phyloP scores from a whole-genome alignment of 2,329 filamentous ascomycete species.

The Arthrobotrys megalospora region DNA sequence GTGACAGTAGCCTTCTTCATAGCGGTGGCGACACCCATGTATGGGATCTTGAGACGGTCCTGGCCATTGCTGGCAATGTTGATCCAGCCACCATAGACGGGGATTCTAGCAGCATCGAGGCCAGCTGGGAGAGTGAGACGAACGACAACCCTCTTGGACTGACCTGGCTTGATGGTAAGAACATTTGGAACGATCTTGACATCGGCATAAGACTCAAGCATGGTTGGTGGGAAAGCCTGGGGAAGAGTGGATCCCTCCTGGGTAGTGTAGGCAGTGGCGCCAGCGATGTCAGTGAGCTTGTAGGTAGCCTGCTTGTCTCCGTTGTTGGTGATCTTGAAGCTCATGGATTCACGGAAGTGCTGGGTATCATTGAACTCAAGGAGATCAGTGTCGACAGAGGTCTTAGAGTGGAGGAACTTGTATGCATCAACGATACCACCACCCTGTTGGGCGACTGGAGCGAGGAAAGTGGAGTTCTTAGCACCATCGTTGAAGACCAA shows the following conservation, averaged over 20 bases:
- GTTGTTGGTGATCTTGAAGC: slow-evolving; percentile 74
- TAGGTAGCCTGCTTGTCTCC: slow-evolving; percentile 71
- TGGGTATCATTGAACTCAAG: slow-evolving; percentile 77
- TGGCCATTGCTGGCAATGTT: slow-evolving; percentile 68
- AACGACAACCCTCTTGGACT: slow-evolving; percentile 66
- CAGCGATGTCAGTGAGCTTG: slow-evolving; percentile 71
- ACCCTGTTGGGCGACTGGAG: slow-evolving; percentile 75
- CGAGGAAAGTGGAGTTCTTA: slow-evolving; percentile 64
- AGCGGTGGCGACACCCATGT: slow-evolving; percentile 63
- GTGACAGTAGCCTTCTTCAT: slow-evolving; percentile 58
- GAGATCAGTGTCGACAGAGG: slow-evolving; percentile 72
- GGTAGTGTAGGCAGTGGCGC: slow-evolving; percentile 73
- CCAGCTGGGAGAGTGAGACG: slow-evolving; percentile 67
- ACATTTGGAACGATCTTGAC: slow-evolving; percentile 63
- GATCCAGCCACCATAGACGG: slow-evolving; percentile 70
- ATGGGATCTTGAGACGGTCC: slow-evolving; percentile 69
- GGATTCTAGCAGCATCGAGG: slow-evolving; percentile 67
- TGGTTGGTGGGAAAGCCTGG: slow-evolving; percentile 62
- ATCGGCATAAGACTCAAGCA: slow-evolving; percentile 61
- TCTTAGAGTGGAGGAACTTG: slow-evolving; percentile 73
- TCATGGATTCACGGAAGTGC: slow-evolving; percentile 70
- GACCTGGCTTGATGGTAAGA: slow-evolving; percentile 65
- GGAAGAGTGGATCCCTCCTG: slow-evolving; percentile 59
- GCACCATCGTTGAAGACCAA: slow-evolving; percentile 69
- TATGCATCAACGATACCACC: slow-evolving; percentile 75